Conservation (phyloP, 2,329 filamentous ascomycete genomes). For the Ambrosiella beaveri region DNA sequence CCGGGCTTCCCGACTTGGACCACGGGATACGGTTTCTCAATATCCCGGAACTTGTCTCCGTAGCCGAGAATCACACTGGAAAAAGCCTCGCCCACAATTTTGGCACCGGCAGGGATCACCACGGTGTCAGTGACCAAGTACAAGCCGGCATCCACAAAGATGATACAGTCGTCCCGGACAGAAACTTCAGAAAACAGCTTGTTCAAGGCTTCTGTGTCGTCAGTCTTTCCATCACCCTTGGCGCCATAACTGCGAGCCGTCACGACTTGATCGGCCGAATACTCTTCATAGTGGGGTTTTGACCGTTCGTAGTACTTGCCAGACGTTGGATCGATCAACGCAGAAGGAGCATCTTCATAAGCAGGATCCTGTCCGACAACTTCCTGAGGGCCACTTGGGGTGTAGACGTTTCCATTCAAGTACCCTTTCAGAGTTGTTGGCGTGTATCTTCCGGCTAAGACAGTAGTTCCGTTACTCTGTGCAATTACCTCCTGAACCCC, state of each 20-base stretch:
- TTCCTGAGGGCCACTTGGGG: slow-evolving; percentile 24
- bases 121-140: slow-evolving; percentile 43
- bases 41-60: slow-evolving; percentile 38
- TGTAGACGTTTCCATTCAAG: slow-evolving; percentile 39
- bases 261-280: slow-evolving; percentile 43
- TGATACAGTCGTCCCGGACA: slow-evolving; percentile 34
- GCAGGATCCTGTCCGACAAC: slow-evolving; percentile 31
- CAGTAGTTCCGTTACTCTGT: slow-evolving; percentile 28
- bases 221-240: slow-evolving; percentile 54
- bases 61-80: slow-evolving; percentile 36
- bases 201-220: slow-evolving; percentile 58
- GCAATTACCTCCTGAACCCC: slow-evolving; percentile 19
- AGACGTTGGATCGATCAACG: slow-evolving; percentile 31
- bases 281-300: slow-evolving; percentile 49
- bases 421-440: slow-evolving; percentile 18
- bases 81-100: slow-evolving; percentile 43
- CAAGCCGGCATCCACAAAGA: slow-evolving; percentile 43
- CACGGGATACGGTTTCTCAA: slow-evolving; percentile 42
- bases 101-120: slow-evolving; percentile 29
- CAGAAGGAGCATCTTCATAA: slow-evolving; percentile 30
- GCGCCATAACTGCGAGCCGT: slow-evolving; percentile 52
- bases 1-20: slow-evolving; percentile 48
- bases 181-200: slow-evolving; percentile 37
- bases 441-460: slow-evolving; percentile 12
- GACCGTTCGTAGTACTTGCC: slow-evolving; percentile 50